Evolutionary conservation across 2,329 filamentous ascomycete species (phyloP).

Genomic region (Mariannaea sp.): DNA sequence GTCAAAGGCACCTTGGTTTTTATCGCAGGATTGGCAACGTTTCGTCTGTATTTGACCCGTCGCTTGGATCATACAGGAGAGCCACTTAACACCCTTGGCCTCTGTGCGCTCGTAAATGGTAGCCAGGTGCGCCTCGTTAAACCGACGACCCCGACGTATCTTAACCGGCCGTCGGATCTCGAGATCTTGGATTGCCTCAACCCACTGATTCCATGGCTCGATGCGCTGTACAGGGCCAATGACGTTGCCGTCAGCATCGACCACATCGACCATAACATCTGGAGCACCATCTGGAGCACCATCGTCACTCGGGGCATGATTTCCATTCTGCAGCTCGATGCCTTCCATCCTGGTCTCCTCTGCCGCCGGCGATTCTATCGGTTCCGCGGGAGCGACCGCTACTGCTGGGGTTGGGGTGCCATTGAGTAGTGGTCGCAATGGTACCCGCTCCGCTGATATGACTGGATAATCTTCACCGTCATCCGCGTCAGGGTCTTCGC

Average conservation of each 20-base stretch:
- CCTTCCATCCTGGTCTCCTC: slow-evolving; percentile 28
- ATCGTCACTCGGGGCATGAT: slow-evolving; percentile 1
- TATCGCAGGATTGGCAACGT: slow-evolving; percentile 49
- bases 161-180: slow-evolving; percentile 48
- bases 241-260: slow-evolving; percentile 44
- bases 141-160: slow-evolving; percentile 50
- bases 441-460: not conserved
- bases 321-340: slow-evolving; percentile 20
- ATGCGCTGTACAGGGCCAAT: slow-evolving; percentile 47
- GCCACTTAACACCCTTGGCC: slow-evolving; percentile 51
- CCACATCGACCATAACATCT: slow-evolving; percentile 42
- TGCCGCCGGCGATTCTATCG: slow-evolving; percentile 9
- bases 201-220: slow-evolving; percentile 47
- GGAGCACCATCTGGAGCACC: slow-evolving; percentile 15
- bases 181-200: slow-evolving; percentile 44
- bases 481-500: slow-evolving; percentile 27
- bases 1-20: slow-evolving; percentile 50
- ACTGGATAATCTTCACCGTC: slow-evolving; percentile 23
- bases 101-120: slow-evolving; percentile 50
- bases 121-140: slow-evolving; percentile 46
- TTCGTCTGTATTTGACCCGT: slow-evolving; percentile 48
- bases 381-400: not conserved
- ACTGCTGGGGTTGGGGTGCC: slow-evolving; percentile 10
- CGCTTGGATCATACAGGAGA: slow-evolving; percentile 56
- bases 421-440: slow-evolving; percentile 21